Evolutionary conservation across 192 early-diverging fungal genomes (phyloP), one percentile per base, ranked within the genome.

Genomic region (Fimicolochytrium jonesii): DNA sequence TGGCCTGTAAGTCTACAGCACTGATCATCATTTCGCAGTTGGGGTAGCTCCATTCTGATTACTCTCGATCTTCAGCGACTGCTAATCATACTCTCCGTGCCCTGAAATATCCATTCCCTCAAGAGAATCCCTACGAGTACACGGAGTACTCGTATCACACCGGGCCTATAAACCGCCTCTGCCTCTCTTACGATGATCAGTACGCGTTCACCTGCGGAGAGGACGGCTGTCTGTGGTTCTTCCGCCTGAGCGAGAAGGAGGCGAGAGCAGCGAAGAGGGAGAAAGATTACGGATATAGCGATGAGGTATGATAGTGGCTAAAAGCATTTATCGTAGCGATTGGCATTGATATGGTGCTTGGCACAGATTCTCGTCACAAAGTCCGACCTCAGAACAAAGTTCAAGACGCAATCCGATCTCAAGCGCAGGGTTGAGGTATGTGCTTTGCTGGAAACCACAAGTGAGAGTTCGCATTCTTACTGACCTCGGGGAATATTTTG

Each of bases 221-320:
- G 39, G 82, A 84, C 57, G 82, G 80, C 2, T 70, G 69, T 32
- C 37, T 84, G 4, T 78, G 70, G 68, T 57, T 84, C 13, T 76
- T 70, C 47, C 53, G 64, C 32, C 32, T 84, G 15, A 61, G 69
- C 25, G 80, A 84, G 34, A 78, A 68, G 51, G 82, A 80, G 23
- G 44, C 33, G 23, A 66, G 71, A 20, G 58, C 57, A 0, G 34
- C 28, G 2, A 79, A 83, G 37, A 37, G 76, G 15, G 79, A 83
- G 48, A 82, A 75, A 49, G 77, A 82, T 22, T 67, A 50, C 61
- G 42, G 50, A 11, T 82, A 70, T 43, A 68, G 69, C 11, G 81
- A 83, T 66, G 81, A 83, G 67, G 80, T 82, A 23, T 6, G 61
- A 1, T n/a, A 15, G 22, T 18, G 30, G 59, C n/a, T 46, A n/a